phyloP scores from a whole-genome alignment of 306 rosid genomes.

The Hylodesmum podocarpum region DNA sequence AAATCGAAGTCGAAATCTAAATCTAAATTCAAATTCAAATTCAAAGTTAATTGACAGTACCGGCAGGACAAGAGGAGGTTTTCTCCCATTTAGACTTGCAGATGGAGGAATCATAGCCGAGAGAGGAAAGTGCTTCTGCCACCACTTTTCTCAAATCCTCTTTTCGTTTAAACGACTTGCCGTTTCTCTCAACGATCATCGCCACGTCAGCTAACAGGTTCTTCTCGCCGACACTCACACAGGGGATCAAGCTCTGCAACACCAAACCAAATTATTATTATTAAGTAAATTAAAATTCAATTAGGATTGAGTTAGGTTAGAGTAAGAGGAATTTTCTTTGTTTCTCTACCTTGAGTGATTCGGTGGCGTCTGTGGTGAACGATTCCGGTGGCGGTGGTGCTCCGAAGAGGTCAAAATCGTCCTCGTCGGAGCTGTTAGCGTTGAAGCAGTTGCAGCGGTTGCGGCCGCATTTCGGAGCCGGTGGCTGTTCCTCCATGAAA shows the following conservation, averaged over 20 bases:
- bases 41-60: slow-evolving; percentile 31
- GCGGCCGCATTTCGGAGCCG: slow-evolving; percentile 59
- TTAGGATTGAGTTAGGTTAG: not conserved
- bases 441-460: slow-evolving; percentile 96
- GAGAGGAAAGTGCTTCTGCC: slow-evolving; percentile 56
- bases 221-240: slow-evolving; percentile 77
- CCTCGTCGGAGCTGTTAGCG: slow-evolving; percentile 87
- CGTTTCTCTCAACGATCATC: slow-evolving; percentile 72
- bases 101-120: slow-evolving; percentile 74
- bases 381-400: slow-evolving; percentile 26
- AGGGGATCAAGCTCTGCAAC: slow-evolving; percentile 60
- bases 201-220: slow-evolving; percentile 81
- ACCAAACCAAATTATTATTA: not conserved
- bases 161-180: slow-evolving; percentile 56
- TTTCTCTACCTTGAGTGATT: slow-evolving; percentile 66
- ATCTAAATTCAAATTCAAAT: not conserved
- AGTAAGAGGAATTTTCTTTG: not conserved
- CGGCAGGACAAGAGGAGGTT: slow-evolving; percentile 76
- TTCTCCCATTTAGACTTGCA: slow-evolving; percentile 97
- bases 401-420: slow-evolving; percentile 47
- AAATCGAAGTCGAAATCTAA: not conserved
- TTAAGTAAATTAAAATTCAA: not conserved
- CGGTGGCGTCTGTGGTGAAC: slow-evolving; percentile 48
- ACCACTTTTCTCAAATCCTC: slow-evolving; percentile 74
- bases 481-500: slow-evolving; percentile 76